Evolutionary conservation across 352 stramenopile genomes (phyloP).

Genomic region (Phytophthora colocasiae): DNA sequence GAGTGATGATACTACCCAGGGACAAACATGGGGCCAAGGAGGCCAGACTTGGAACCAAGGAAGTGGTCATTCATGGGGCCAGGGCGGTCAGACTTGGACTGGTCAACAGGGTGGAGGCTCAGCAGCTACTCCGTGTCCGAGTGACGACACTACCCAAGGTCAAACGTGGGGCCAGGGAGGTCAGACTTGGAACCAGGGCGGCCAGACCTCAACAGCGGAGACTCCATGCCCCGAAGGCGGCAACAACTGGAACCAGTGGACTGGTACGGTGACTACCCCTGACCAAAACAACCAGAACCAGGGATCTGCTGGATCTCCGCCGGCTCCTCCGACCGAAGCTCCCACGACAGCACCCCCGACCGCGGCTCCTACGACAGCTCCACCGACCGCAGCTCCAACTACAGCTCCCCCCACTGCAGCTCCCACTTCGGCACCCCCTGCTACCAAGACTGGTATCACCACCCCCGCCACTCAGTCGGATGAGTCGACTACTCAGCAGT

Average conservation of each 20-base stretch:
- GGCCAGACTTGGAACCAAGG: slow-evolving; percentile 6
- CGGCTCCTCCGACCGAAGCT: neutral
- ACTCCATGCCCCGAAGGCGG: slow-evolving; percentile 20
- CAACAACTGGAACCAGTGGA: slow-evolving; percentile 21
- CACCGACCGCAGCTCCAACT: neutral
- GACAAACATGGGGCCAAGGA: neutral
- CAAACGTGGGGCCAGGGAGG: slow-evolving; percentile 7
- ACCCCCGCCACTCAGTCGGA: slow-evolving; percentile 18
- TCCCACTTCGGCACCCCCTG: neutral
- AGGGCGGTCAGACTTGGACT: slow-evolving; percentile 1
- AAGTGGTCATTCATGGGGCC: neutral
- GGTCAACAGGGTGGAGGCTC: slow-evolving; percentile 17
- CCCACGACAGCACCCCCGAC: neutral
- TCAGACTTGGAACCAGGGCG: slow-evolving; percentile 9
- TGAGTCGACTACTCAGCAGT: slow-evolving; percentile 15
- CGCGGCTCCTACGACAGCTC: slow-evolving; percentile 3
- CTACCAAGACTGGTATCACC: slow-evolving; percentile 22
- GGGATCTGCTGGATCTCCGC: slow-evolving; percentile 10
- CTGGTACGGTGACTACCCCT: slow-evolving; percentile 20
- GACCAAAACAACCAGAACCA: slow-evolving; percentile 14
- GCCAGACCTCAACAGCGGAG: slow-evolving; percentile 6
- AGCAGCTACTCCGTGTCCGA: slow-evolving; percentile 13
- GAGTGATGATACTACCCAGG: slow-evolving; percentile 1
- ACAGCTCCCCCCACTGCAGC: neutral
- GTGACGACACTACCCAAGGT: slow-evolving; percentile 14